These are phyloP conservation scores for Venturia aucupariae DNA, from an alignment of 2,329 filamentous ascomycete genomes.

Conservation along the genomic window DNA sequence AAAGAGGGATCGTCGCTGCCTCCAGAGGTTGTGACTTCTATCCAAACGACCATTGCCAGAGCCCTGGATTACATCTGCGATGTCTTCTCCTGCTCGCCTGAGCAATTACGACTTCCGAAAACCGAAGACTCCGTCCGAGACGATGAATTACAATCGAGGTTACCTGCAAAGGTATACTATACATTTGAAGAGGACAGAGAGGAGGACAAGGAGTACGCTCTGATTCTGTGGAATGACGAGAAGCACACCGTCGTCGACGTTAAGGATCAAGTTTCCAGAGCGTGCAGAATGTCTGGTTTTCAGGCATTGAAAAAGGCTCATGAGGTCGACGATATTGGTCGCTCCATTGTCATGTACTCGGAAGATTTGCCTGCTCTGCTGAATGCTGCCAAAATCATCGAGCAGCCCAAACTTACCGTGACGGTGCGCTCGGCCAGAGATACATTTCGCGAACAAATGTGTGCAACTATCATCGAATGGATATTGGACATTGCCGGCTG, in stretches of 20 bases:
- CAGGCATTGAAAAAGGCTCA: conserved; percentile 69
- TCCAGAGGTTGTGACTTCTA: conserved; percentile 63
- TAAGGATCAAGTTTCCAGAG: conserved; percentile 77
- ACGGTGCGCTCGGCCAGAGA: conserved; percentile 90
- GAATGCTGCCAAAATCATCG: conserved; percentile 72
- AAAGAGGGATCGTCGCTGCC: conserved; percentile 51
- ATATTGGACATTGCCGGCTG: conserved; percentile 86
- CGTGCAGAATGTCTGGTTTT: conserved; percentile 62
- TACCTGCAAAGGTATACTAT: conserved; percentile 65
- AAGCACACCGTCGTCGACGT: conserved; percentile 95
- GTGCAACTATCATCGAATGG: conserved; percentile 95
- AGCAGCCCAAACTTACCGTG: conserved; percentile 92
- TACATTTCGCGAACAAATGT: conserved; percentile 97
- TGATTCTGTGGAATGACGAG: conserved; percentile 96
- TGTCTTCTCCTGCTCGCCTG: conserved; percentile 93
- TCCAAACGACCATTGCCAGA: conserved; percentile 76
- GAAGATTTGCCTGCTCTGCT: conserved; percentile 64
- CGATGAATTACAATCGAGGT: conserved; percentile 71
- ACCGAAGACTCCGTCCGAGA: conserved; percentile 68
- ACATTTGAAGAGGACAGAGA: conserved; percentile 48
- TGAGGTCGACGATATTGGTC: conserved; percentile 81
- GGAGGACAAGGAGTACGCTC: conserved; percentile 64
- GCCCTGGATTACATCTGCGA: conserved; percentile 94
- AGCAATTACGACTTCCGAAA: conserved; percentile 82
- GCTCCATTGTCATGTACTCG: conserved; percentile 73